phyloP scores from a whole-genome alignment of 441 rosid species.

The Dalechampia spathulata region DNA sequence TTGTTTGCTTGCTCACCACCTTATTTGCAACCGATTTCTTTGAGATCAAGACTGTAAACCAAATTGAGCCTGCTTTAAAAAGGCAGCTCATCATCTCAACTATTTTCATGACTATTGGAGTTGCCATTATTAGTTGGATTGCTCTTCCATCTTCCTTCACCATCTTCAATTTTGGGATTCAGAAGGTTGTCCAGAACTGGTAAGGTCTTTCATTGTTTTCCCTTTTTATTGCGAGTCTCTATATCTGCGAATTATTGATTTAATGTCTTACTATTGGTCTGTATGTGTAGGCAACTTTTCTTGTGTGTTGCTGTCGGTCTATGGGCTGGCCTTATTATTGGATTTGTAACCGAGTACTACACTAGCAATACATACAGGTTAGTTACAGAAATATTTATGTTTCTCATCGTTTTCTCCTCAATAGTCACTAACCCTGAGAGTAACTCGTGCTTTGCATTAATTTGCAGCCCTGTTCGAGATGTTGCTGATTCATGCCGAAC shows the following conservation, averaged over 20 bases:
- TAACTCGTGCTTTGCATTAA: background rate
- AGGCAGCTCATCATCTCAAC: slow-evolving; percentile 82
- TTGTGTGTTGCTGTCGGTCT: slow-evolving; percentile 89
- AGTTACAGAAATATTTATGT: background rate
- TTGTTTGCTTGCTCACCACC: slow-evolving; percentile 80
- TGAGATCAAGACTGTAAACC: slow-evolving; percentile 76
- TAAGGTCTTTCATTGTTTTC: slow-evolving; percentile 16
- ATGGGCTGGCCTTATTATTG: slow-evolving; percentile 95
- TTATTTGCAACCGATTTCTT: slow-evolving; percentile 78
- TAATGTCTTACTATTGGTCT: slow-evolving; percentile 6
- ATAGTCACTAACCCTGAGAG: background rate
- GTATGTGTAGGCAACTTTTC: slow-evolving; percentile 64
- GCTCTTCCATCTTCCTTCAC: slow-evolving; percentile 82
- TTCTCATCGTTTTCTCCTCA: background rate
- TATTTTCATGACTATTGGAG: slow-evolving; percentile 64
- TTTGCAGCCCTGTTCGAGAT: slow-evolving; percentile 60
- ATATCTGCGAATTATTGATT: background rate
- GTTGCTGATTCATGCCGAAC: slow-evolving; percentile 73
- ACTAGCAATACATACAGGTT: slow-evolving; percentile 97
- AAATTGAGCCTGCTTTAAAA: slow-evolving; percentile 85
- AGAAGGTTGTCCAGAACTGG: slow-evolving; percentile 86
- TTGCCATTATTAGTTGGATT: slow-evolving; percentile 66
- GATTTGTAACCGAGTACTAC: slow-evolving; percentile 81
- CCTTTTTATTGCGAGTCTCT: background rate
- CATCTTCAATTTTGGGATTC: slow-evolving; percentile 77